Evolutionary conservation across 139 green algal genomes (phyloP).

Genomic region (Micractinium sp.): DNA sequence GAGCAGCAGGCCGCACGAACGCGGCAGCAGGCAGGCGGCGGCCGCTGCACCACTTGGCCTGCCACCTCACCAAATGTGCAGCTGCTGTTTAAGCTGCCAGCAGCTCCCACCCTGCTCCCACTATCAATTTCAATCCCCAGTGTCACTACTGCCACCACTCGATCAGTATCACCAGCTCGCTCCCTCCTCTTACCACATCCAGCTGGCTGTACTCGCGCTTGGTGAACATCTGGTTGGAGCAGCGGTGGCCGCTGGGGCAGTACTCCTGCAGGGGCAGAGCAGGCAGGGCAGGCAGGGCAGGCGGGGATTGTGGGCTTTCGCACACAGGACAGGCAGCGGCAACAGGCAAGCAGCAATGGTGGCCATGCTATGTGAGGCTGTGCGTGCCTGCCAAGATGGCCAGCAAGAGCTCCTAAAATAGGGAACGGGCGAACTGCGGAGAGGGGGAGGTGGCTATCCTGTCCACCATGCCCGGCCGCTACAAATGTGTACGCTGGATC

Average conservation of each 20-base stretch:
- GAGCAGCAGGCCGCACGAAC: neutral
- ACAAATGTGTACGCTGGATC: no score
- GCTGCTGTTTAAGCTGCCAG: neutral
- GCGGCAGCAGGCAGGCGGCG: neutral
- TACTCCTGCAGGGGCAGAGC: slow-evolving; percentile 66
- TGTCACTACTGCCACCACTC: neutral
- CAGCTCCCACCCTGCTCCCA: neutral
- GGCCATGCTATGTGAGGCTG: neutral
- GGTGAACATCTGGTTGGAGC: slow-evolving; percentile 95
- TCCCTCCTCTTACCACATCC: slow-evolving; percentile 56
- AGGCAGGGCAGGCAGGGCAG: neutral
- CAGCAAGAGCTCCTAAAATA: no score
- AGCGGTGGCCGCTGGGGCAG: slow-evolving; percentile 89
- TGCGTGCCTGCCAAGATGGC: neutral
- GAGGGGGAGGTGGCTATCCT: no score
- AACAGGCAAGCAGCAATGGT: neutral
- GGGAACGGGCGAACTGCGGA: no score
- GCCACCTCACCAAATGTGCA: neutral
- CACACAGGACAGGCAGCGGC: no score
- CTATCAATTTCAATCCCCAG: neutral
- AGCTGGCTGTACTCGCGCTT: slow-evolving; percentile 82
- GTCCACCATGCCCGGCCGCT: no score
- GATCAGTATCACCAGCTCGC: neutral
- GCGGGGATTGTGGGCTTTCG: no score
- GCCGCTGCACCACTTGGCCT: no score